Percentiles rank a stretch among this genome's conserved stretches.
Evolutionary conservation across 2,329 filamentous ascomycete species (phyloP).

Genomic region (Trichoderma sp.): DNA sequence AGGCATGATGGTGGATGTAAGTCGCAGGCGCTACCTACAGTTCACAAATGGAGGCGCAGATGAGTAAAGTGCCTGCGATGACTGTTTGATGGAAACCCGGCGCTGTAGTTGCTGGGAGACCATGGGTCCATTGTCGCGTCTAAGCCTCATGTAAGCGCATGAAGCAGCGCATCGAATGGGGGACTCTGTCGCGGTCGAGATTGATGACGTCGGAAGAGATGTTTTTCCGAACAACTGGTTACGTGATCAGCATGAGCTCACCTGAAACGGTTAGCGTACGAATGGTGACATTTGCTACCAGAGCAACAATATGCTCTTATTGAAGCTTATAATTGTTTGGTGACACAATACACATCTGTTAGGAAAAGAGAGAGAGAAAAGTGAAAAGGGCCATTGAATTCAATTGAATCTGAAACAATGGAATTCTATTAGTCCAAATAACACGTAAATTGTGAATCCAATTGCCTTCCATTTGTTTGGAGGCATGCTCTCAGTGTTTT

Average conservation of each 20-base stretch:
- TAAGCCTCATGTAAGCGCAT: constrained; percentile 13
- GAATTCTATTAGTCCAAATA: background rate
- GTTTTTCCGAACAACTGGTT: background rate
- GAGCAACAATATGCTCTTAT: background rate
- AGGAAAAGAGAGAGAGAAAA: background rate
- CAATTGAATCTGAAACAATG: background rate
- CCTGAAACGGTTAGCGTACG: background rate
- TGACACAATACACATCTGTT: background rate
- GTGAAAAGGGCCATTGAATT: background rate
- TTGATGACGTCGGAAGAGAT: background rate
- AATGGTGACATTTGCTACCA: background rate
- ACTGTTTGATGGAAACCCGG: background rate
- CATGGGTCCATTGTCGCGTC: constrained; percentile 14
- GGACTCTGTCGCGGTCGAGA: constrained; percentile 1
- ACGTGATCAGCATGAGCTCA: background rate
- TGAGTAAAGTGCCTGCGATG: background rate
- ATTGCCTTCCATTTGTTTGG: background rate
- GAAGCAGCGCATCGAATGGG: background rate
- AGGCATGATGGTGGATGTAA: constrained; percentile 46
- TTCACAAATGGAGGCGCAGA: constrained; percentile 1
- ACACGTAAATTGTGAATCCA: background rate
- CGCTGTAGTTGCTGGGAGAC: background rate
- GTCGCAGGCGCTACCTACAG: background rate
- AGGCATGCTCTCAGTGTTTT: background rate
- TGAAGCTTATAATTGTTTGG: background rate